Percentiles rank a stretch among this genome's conserved stretches.
Conservation (phyloP, 2,329 filamentous ascomycete species). For the Graphium sp. region DNA sequence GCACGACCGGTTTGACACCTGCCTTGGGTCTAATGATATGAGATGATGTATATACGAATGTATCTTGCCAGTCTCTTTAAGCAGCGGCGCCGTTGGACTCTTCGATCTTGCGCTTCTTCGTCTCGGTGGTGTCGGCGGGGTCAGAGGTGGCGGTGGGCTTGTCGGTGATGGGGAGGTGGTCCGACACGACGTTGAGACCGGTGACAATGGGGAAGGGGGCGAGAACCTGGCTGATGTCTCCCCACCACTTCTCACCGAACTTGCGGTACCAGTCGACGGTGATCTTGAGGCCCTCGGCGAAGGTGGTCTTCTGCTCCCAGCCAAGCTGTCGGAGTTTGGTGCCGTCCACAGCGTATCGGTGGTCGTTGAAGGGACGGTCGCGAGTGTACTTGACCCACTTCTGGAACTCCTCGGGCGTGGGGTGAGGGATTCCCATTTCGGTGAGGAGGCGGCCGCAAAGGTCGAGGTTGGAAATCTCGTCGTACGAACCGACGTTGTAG, state of each 20-base stretch:
- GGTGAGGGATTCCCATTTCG: slow-evolving; percentile 39
- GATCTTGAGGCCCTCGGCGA: slow-evolving; percentile 42
- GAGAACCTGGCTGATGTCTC: slow-evolving; percentile 51
- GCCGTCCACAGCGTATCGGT: slow-evolving; percentile 55
- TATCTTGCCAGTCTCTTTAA: slow-evolving; percentile 1
- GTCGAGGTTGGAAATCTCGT: slow-evolving; percentile 60
- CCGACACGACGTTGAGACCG: slow-evolving; percentile 35
- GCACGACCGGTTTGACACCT: too few species aligned
- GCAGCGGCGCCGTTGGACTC: not conserved
- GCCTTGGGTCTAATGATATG: too few species aligned
- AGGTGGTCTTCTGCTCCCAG: slow-evolving; percentile 50
- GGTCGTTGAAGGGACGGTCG: slow-evolving; percentile 66
- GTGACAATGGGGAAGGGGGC: slow-evolving; percentile 49
- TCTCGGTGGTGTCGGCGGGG: slow-evolving; percentile 40
- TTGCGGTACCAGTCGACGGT: slow-evolving; percentile 56
- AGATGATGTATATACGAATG: not conserved
- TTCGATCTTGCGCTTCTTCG: slow-evolving; percentile 3
- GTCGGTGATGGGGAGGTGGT: slow-evolving; percentile 46
- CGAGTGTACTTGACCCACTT: slow-evolving; percentile 59
- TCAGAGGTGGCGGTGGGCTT: slow-evolving; percentile 51
- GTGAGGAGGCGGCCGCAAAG: slow-evolving; percentile 49
- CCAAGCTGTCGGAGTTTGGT: slow-evolving; percentile 50
- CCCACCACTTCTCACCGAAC: slow-evolving; percentile 56
- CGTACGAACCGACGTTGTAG: slow-evolving; percentile 67
- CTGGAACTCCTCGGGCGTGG: slow-evolving; percentile 32